These are phyloP conservation scores for Aspergillus ochraceoroseus DNA, from an alignment of 2,329 filamentous ascomycete species.

Conservation along the genomic window DNA sequence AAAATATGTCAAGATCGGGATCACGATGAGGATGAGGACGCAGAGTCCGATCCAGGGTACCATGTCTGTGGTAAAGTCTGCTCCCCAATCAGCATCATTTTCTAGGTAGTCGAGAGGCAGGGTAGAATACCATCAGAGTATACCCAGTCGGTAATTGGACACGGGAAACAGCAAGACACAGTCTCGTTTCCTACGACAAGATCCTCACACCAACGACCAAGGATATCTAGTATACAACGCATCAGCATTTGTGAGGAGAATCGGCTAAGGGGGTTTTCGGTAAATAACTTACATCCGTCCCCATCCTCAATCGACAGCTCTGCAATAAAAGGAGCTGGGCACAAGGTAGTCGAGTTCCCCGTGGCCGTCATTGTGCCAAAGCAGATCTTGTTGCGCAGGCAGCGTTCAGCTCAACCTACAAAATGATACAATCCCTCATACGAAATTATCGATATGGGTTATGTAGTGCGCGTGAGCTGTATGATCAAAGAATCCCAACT, in stretches of 20 bases:
- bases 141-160: conserved; percentile 8
- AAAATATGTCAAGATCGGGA: conserved; percentile 5
- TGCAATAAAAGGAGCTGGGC: conserved; percentile 8
- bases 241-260: not conserved
- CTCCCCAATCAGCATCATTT: not conserved
- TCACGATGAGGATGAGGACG: conserved; percentile 8
- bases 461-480: too few species aligned
- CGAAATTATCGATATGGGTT: too few species aligned
- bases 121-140: conserved; percentile 4
- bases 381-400: too few species aligned
- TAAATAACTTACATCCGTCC: conserved; percentile 5
- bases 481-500: too few species aligned
- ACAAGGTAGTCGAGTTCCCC: too few species aligned
- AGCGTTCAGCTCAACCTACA: too few species aligned
- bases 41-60: conserved; percentile 10
- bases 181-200: conserved; percentile 1
- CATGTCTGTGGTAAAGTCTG: conserved; percentile 2
- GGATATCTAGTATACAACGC: conserved; percentile 2
- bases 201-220: conserved; percentile 9
- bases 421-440: too few species aligned
- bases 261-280: too few species aligned
- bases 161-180: conserved; percentile 11
- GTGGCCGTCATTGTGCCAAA: too few species aligned
- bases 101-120: too few species aligned
- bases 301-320: conserved; percentile 2